Percentiles rank a stretch among this genome's conserved stretches.
Evolutionary conservation across 2,329 filamentous ascomycete species (phyloP).

Genomic region (Xylogone sp.): DNA sequence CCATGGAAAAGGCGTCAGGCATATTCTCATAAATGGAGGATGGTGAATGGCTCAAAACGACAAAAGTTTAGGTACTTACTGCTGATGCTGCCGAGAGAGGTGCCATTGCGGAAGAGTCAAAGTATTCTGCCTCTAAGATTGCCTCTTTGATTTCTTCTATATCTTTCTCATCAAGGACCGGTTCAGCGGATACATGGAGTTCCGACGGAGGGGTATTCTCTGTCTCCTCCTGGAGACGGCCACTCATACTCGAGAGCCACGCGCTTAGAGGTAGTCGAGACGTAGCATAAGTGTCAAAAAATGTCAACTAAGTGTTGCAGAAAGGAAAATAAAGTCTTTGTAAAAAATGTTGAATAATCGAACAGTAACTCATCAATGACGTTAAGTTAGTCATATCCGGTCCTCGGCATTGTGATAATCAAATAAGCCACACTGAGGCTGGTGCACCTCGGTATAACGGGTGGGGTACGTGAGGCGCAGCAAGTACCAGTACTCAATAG

Average conservation of each 20-base stretch:
- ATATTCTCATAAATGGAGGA: neutral
- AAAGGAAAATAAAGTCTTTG: too few species aligned
- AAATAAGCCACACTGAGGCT: neutral
- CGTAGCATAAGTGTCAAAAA: too few species aligned
- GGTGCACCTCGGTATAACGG: neutral
- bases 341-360: too few species aligned
- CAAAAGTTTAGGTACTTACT: conserved; percentile 18
- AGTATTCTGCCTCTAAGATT: conserved; percentile 27
- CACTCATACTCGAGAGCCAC: neutral
- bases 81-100: conserved; percentile 23
- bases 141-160: conserved; percentile 21
- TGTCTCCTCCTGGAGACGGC: neutral
- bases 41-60: neutral
- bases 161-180: conserved; percentile 41
- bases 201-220: neutral
- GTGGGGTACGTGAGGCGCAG: too few species aligned
- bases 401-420: neutral
- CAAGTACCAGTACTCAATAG: too few species aligned
- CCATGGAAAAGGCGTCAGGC: conserved; percentile 2
- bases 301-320: too few species aligned
- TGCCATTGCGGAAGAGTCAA: conserved; percentile 29
- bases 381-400: neutral
- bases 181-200: conserved; percentile 23
- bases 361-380: too few species aligned
- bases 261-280: neutral